A percentile compares a stretch with the other conserved stretches of the same genome.
Evolutionary conservation across 352 stramenopile species (phyloP).

Genomic region (Pythium utonaiense): DNA sequence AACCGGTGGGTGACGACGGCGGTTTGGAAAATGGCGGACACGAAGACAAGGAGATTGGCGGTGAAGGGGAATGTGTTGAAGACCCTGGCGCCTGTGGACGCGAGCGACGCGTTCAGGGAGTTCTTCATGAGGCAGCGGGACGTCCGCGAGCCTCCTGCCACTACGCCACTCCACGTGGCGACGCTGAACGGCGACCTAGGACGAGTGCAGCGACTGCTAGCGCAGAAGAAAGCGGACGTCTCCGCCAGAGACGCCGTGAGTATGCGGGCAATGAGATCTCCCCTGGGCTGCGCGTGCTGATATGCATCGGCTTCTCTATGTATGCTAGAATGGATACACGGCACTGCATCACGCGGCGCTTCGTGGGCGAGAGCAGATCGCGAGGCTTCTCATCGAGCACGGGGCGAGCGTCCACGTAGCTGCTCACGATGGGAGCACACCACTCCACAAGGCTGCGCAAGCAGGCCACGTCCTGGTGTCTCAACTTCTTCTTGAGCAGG

Average conservation of each 20-base stretch:
- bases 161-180: conserved; percentile 21
- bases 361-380: conserved; percentile 5
- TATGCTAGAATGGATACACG: conserved; percentile 20
- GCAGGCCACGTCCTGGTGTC: conserved; percentile 4
- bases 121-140: conserved; percentile 13
- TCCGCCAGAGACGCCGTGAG: conserved; percentile 7
- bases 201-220: background rate
- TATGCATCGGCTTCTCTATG: too few relatives aligned
- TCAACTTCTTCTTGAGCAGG: conserved; percentile 8
- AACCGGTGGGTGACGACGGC: background rate
- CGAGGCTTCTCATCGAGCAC: background rate
- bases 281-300: too few relatives aligned
- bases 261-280: background rate
- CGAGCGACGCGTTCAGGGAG: conserved; percentile 17
- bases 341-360: conserved; percentile 22
- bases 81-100: conserved; percentile 14
- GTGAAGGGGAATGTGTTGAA: conserved; percentile 2
- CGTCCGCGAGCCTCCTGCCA: background rate
- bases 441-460: conserved; percentile 24
- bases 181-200: conserved; percentile 12
- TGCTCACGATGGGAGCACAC: conserved; percentile 12
- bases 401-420: conserved; percentile 1
- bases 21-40: too few relatives aligned
- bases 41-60: background rate
- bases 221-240: background rate